Base-by-base conservation (phyloP, 768 basidiomycete species). In the Wakefieldia striispora region DNA sequence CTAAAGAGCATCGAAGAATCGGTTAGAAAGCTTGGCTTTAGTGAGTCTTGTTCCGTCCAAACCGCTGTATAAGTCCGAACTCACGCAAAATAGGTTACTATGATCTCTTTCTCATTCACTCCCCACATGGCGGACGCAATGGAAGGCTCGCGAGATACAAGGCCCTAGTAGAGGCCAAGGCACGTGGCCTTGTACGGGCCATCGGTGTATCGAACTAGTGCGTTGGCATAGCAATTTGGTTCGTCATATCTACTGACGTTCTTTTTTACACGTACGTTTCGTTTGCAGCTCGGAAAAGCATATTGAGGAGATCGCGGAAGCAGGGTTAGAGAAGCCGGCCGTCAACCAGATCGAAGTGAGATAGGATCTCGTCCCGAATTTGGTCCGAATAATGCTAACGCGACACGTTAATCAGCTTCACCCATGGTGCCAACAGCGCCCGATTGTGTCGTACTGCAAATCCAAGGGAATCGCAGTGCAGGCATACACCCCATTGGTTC, bases 361-460 rank as follows among this genome's bases (percentile, higher is more conserved):
- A 41, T 12, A 24, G 1, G 4, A 16, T 27, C 19, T 40, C 38
- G 36, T 17, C 16, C 16, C 8, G 41, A n/a, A 40, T 14, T 4
- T 17, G 29, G 17, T 33, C 24, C 19, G n/a, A 29, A 29, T 36
- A 27, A 27, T 37, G 33, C 20, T 43, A 38, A 53, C 24, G 24
- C 42, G n/a, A 33, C 8, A 26, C 31, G n/a, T n/a, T n/a, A 47
- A 43, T 21, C 53, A 90, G 86, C 71, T 91, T 11, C 88, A 90
- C 51, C 88, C 88, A 0, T 80, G 83, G 59, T 91, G 87, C 68
- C 90, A 92, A 64, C 90, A 92, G 63, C 76, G 74, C 21, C 75
- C 78, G 6, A 88, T 93, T 47, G 86, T 86, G 16, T 75, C 82
- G 3, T 93, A 85, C 65, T 91, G 88, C 65, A 58, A 68, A 21